phyloP scores from a whole-genome alignment of 805 yeast species.

The Candida palmyrensis region DNA sequence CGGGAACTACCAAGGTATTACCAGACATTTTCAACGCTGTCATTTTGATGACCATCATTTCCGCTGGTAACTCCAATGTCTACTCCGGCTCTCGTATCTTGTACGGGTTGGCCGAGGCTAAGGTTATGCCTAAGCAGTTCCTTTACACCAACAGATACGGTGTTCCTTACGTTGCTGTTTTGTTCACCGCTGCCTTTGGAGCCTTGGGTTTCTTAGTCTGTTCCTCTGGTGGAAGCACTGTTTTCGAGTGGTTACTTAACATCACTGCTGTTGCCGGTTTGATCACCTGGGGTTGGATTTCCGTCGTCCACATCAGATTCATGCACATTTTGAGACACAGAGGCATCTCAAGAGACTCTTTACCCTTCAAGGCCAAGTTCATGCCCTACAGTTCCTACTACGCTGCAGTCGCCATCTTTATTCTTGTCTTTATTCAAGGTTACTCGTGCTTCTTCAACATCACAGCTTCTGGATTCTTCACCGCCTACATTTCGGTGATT shows the following conservation, averaged over 20 bases:
- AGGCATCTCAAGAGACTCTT: conserved; percentile 59
- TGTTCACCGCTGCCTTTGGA: conserved; percentile 57
- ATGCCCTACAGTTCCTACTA: conserved; percentile 70
- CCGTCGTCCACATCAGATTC: conserved; percentile 62
- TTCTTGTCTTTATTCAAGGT: conserved; percentile 70
- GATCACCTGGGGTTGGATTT: conserved; percentile 66
- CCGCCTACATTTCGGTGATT: conserved; percentile 66
- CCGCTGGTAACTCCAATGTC: conserved; percentile 77
- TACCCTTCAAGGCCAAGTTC: conserved; percentile 70
- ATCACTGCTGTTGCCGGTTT: conserved; percentile 76
- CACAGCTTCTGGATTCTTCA: conserved; percentile 54
- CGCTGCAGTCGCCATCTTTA: conserved; percentile 46
- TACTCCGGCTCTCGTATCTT: conserved; percentile 68
- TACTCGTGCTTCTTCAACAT: conserved; percentile 56
- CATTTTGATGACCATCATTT: conserved; percentile 57
- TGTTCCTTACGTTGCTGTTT: conserved; percentile 57
- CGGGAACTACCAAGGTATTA: conserved; percentile 60
- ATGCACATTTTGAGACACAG: conserved; percentile 59
- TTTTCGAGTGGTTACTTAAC: conserved; percentile 68
- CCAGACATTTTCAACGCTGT: conserved; percentile 73
- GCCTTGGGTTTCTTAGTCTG: conserved; percentile 56
- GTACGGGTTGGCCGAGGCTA: conserved; percentile 58
- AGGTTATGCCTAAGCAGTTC: conserved; percentile 53
- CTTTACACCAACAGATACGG: conserved; percentile 47
- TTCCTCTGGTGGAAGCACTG: conserved; percentile 48